Evolutionary conservation across 306 rosid species (phyloP).

Genomic region (Sechiopsis laciniata): DNA sequence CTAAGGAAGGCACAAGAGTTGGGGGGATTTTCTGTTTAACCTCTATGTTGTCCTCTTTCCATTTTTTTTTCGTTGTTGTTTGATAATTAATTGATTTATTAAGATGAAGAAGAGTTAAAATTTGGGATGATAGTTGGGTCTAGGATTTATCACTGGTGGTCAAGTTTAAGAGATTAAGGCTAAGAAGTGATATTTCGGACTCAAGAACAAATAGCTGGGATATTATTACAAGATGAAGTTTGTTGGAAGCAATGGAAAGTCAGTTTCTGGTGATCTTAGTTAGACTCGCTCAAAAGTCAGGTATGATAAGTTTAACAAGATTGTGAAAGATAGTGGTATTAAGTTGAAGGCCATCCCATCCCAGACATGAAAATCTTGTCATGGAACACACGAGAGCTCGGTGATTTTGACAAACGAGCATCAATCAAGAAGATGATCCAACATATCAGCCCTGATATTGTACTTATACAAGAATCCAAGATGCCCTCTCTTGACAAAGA

Average conservation of each 20-base stretch:
- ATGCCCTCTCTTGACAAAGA: too few relatives aligned
- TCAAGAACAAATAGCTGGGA: neutral
- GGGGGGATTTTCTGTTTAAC: neutral
- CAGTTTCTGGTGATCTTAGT: neutral
- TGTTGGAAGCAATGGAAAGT: neutral
- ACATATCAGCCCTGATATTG: too few relatives aligned
- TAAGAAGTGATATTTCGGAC: neutral
- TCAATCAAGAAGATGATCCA: too few relatives aligned
- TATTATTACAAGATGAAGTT: neutral
- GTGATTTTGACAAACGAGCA: too few relatives aligned
- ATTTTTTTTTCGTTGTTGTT: neutral
- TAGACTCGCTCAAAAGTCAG: neutral
- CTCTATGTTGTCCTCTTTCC: neutral
- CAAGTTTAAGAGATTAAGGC: neutral
- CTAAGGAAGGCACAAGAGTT: neutral
- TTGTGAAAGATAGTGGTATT: too few relatives aligned
- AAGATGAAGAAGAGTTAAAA: neutral
- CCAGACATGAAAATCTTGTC: too few relatives aligned
- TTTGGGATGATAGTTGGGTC: neutral
- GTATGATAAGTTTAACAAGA: too few relatives aligned
- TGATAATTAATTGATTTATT: neutral
- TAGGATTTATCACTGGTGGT: neutral
- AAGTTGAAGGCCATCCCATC: too few relatives aligned
- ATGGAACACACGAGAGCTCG: too few relatives aligned
- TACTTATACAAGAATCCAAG: too few relatives aligned